Conservation (phyloP, 768 basidiomycete species). For the Russula vinacea region DNA sequence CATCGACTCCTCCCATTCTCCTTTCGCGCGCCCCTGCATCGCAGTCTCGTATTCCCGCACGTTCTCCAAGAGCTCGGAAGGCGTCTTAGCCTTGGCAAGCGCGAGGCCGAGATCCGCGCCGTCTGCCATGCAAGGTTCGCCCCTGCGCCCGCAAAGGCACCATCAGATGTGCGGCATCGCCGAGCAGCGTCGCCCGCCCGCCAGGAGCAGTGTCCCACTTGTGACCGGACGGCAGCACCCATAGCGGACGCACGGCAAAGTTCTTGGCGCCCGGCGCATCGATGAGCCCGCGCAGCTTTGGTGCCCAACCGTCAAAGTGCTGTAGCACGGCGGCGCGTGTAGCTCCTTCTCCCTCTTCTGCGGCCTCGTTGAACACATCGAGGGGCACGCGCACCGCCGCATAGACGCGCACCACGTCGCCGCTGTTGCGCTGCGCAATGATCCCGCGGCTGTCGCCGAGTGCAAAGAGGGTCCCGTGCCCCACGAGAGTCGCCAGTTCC, state of each 20-base stretch:
- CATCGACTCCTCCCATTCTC: conserved; percentile 9
- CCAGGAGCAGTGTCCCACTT: conserved; percentile 25
- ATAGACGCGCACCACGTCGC: conserved; percentile 29
- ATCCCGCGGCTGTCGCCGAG: conserved; percentile 33
- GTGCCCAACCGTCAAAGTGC: conserved; percentile 15
- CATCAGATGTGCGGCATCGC: conserved; percentile 43
- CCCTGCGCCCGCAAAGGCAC: conserved; percentile 39
- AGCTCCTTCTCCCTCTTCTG: not conserved
- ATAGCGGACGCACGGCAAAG: conserved; percentile 27
- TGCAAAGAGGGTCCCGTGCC: conserved; percentile 35
- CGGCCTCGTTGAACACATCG: not conserved
- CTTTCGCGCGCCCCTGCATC: conserved; percentile 12
- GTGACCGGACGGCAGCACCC: conserved; percentile 24
- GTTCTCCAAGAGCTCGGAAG: conserved; percentile 7
- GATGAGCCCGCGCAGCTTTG: conserved; percentile 22
- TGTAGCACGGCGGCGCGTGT: not conserved
- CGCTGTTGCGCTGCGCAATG: conserved; percentile 38
- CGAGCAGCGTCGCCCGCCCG: conserved; percentile 32
- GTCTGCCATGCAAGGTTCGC: conserved; percentile 39
- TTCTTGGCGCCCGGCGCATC: conserved; percentile 15
- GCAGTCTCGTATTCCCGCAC: conserved; percentile 19
- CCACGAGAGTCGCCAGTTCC: conserved; percentile 29
- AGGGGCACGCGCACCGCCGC: conserved; percentile 11
- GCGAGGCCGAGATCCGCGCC: conserved; percentile 28
- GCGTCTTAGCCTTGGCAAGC: conserved; percentile 16